phyloP scores from a whole-genome alignment of 768 basidiomycete species.

The Trametes meyenii region DNA sequence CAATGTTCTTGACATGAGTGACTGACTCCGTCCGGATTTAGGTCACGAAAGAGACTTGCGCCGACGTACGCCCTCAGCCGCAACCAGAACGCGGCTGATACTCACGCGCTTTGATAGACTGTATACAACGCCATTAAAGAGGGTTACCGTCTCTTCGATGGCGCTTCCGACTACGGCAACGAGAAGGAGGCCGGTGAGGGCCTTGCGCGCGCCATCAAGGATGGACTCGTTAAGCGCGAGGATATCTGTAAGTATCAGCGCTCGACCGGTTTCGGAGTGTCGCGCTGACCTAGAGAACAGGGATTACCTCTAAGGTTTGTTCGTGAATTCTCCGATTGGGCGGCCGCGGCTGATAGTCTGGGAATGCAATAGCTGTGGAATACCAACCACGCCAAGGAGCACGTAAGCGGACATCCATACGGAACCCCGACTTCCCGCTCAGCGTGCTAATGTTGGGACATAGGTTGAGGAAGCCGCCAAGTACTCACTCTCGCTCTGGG shows the following conservation, averaged over 20 bases:
- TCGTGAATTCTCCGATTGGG: constrained; percentile 14
- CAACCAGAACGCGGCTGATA: neutral
- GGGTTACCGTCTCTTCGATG: constrained; percentile 86
- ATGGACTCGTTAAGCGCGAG: constrained; percentile 85
- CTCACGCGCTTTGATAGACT: constrained; percentile 43
- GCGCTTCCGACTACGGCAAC: constrained; percentile 87
- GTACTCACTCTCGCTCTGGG: constrained; percentile 79
- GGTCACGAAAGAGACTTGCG: constrained; percentile 62
- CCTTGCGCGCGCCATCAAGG: constrained; percentile 72
- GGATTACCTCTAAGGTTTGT: constrained; percentile 80
- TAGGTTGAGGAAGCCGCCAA: constrained; percentile 58
- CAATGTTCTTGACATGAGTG: no score
- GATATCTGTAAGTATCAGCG: constrained; percentile 67
- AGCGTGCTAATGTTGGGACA: neutral
- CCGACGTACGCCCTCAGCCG: constrained; percentile 47
- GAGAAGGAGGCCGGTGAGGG: constrained; percentile 86
- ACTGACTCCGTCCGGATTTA: constrained; percentile 30
- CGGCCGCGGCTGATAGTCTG: constrained; percentile 2
- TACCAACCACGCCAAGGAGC: constrained; percentile 81
- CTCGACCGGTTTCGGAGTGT: neutral
- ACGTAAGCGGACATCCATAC: constrained; percentile 45
- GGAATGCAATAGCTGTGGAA: constrained; percentile 76
- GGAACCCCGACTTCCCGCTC: constrained; percentile 3
- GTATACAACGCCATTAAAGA: constrained; percentile 86
- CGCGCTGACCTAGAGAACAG: constrained; percentile 37